A percentile compares a stretch with the other conserved stretches of the same genome.
Evolutionary conservation across 257 asterid species (phyloP).

Genomic region (Fraxinus anomala): DNA sequence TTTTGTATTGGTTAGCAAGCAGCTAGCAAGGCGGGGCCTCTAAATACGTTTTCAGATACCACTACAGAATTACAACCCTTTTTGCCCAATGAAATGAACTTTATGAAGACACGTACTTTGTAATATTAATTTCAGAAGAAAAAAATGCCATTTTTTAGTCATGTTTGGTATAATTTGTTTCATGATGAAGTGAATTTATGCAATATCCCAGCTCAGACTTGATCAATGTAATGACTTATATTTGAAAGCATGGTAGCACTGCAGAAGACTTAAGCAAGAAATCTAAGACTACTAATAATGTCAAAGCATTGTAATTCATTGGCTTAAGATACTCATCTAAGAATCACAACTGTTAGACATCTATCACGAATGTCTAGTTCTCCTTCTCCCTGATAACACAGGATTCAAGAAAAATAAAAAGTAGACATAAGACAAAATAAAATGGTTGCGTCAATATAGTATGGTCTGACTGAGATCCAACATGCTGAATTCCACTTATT

Average conservation of each 20-base stretch:
- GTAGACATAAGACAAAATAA: background rate
- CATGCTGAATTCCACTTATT: background rate
- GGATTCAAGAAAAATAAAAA: background rate
- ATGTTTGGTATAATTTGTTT: background rate
- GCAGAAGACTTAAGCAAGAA: background rate
- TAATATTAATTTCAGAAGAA: conserved; percentile 4
- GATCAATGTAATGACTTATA: conserved; percentile 2
- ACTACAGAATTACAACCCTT: background rate
- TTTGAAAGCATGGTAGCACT: background rate
- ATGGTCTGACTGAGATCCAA: background rate
- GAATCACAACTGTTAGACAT: background rate
- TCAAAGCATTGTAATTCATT: background rate
- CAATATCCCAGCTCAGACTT: background rate
- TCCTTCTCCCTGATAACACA: background rate
- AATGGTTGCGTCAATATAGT: background rate
- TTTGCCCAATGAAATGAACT: background rate
- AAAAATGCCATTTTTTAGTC: background rate
- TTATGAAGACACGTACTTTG: background rate
- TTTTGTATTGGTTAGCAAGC: background rate
- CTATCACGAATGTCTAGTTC: background rate
- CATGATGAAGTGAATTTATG: conserved; percentile 4
- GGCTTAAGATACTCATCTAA: background rate
- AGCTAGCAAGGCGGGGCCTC: background rate
- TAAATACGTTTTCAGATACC: background rate
- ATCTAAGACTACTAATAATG: background rate